Base-by-base conservation (phyloP, 176 grass and related monocot genomes). In the Cymbopogon citratus region DNA sequence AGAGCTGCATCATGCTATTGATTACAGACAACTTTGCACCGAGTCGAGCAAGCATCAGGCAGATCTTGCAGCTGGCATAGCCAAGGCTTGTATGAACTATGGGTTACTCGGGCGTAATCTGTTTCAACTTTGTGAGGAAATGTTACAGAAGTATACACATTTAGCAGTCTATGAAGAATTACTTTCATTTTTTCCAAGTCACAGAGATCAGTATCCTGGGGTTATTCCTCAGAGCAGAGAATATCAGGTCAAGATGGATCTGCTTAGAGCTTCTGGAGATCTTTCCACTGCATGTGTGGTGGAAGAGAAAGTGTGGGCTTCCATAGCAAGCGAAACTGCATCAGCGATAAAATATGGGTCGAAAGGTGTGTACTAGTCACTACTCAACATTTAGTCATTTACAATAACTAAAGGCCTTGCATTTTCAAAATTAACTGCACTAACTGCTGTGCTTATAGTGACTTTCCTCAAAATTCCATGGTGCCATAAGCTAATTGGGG, bases 181-280 rank as follows among this genome's bases (percentile, higher is more conserved):
- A 34, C 86, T 94, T 91, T 76, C 71, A 43, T 63, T 86, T 72
- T 92, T 81, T 69, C 81, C 90, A 7, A 87, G 69, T 80, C 59
- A 84, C 0, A 52, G 73, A 18, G 79, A 81, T 60, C 80, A 88
- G 74, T 87, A 79, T 80, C 71, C 82, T 86, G 61, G 88, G 75
- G 71, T 87, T 78, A 78, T 98, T 85, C 88, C 95, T 70, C 81
- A 81, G 90, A 98, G 95, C 83, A 92, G 95, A 92, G 84, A 26
- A 85, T 94, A 91, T 79, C 92, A 94, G 84, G 84, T 94, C 36
- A 89, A 93, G 77, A 82, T 89, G 67, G 95, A 98, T 93, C 90
- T 98, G 80, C 90, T 94, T 61, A 91, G 76, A 75, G 84, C 84
- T 89, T 98, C 86, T 84, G 86, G 86, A 82, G 90, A 98, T 91